These are phyloP conservation scores for Amylocystis lapponica DNA, from an alignment of 768 basidiomycete species.

Conservation along the genomic window DNA sequence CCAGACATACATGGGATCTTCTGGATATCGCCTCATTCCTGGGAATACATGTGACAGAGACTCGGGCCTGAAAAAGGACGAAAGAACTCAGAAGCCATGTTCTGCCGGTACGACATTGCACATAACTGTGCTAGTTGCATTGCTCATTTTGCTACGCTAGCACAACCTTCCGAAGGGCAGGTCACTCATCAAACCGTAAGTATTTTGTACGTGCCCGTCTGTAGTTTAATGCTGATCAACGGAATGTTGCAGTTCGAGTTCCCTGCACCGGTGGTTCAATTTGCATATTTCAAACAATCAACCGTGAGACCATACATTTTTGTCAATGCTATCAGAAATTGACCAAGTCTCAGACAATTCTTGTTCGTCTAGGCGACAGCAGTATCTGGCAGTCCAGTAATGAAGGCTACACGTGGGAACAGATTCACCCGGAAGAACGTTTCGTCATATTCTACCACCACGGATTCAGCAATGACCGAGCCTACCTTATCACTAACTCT, in stretches of 20 bases:
- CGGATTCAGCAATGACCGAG: conserved; percentile 69
- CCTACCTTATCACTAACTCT: conserved; percentile 79
- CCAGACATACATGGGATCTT: conserved; percentile 77
- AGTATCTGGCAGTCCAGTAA: conserved; percentile 92
- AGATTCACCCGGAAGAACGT: conserved; percentile 48
- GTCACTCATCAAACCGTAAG: conserved; percentile 68
- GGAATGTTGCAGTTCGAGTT: conserved; percentile 64
- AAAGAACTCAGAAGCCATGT: conserved; percentile 66
- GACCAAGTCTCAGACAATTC: conserved; percentile 52
- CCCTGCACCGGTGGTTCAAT: conserved; percentile 56
- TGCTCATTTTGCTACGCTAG: conserved; percentile 28
- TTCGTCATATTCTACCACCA: conserved; percentile 90
- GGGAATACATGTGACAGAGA: conserved; percentile 78
- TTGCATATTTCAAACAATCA: conserved; percentile 81
- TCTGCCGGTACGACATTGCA: conserved; percentile 47
- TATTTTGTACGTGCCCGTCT: not conserved
- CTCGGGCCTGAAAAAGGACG: conserved; percentile 62
- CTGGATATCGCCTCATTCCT: conserved; percentile 88
- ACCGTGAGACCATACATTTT: conserved; percentile 35
- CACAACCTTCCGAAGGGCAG: conserved; percentile 75
- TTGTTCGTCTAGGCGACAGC: conserved; percentile 72
- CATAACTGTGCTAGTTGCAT: not conserved
- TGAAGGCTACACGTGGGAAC: conserved; percentile 90
- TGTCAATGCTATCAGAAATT: conserved; percentile 1
- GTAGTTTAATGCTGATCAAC: not conserved